Evolutionary conservation across 768 basidiomycete genomes (phyloP).

Genomic region (Tricholoma terreum): DNA sequence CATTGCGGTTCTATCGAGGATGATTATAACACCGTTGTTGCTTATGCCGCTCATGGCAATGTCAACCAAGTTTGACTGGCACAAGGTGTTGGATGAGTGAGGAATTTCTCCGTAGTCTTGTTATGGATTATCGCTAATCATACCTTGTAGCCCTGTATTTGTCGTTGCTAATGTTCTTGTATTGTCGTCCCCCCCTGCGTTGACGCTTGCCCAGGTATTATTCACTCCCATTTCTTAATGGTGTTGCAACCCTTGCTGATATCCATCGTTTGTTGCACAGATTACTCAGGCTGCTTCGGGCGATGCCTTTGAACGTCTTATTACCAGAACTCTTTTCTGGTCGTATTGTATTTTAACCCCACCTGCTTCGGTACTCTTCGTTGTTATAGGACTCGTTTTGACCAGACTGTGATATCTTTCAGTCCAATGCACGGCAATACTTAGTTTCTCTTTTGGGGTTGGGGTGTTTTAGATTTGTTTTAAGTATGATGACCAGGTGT

Average conservation of each 20-base stretch:
- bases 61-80: conserved; percentile 55
- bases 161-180: conserved; percentile 82
- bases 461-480: background rate
- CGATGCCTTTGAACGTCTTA: conserved; percentile 87
- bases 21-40: conserved; percentile 80
- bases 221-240: background rate
- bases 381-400: conserved; percentile 69
- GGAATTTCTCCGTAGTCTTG: conserved; percentile 26
- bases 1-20: conserved; percentile 79
- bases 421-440: background rate
- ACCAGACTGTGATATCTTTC: conserved; percentile 43
- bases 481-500: too few species aligned
- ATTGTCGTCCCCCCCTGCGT: conserved; percentile 77
- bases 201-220: conserved; percentile 49
- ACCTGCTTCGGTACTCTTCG: conserved; percentile 73
- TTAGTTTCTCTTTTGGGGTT: background rate
- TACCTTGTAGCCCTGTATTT: conserved; percentile 68
- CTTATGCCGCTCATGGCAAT: conserved; percentile 74
- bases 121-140: conserved; percentile 3
- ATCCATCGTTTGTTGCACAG: conserved; percentile 23
- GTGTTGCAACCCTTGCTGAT: background rate
- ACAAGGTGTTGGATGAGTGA: conserved; percentile 72
- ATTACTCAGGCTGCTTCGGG: conserved; percentile 83
- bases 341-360: conserved; percentile 87
- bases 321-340: conserved; percentile 92